These are phyloP conservation scores for Copromyces sp. DNA, from an alignment of 495 filamentous ascomycete genomes.

Conservation along the genomic window DNA sequence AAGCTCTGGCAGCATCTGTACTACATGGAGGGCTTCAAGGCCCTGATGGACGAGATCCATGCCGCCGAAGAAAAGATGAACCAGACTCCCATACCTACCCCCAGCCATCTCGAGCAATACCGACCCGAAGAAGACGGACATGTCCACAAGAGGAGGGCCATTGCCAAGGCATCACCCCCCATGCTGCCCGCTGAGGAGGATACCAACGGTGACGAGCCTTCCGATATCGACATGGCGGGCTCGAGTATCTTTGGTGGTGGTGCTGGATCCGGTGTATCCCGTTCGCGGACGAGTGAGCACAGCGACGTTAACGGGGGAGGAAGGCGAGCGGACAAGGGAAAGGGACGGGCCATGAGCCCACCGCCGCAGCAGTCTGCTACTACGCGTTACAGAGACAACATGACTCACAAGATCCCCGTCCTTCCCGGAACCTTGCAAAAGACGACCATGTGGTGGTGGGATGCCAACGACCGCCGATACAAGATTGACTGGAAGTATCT, in stretches of 20 bases:
- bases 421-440: slow-evolving; percentile 16
- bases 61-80: slow-evolving; percentile 54
- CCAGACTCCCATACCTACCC: slow-evolving; percentile 11
- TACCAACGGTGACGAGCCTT: slow-evolving; percentile 28
- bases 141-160: slow-evolving; percentile 35
- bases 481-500: slow-evolving; percentile 75
- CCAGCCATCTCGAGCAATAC: slow-evolving; percentile 18
- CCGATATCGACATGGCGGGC: slow-evolving; percentile 16
- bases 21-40: slow-evolving; percentile 72
- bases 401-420: background rate
- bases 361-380: background rate
- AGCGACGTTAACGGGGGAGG: background rate
- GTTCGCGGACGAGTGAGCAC: background rate
- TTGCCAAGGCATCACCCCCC: slow-evolving; percentile 17
- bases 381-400: background rate
- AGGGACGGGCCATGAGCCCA: slow-evolving; percentile 15
- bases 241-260: slow-evolving; percentile 27
- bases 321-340: slow-evolving; percentile 21
- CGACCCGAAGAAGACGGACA: slow-evolving; percentile 30
- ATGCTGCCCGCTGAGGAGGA: slow-evolving; percentile 28
- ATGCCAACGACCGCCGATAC: slow-evolving; percentile 32
- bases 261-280: background rate
- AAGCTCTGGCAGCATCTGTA: slow-evolving; percentile 81
- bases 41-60: slow-evolving; percentile 53
- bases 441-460: slow-evolving; percentile 33